phyloP scores from a whole-genome alignment of 257 asterid genomes.

The Solanum chmielewskii region DNA sequence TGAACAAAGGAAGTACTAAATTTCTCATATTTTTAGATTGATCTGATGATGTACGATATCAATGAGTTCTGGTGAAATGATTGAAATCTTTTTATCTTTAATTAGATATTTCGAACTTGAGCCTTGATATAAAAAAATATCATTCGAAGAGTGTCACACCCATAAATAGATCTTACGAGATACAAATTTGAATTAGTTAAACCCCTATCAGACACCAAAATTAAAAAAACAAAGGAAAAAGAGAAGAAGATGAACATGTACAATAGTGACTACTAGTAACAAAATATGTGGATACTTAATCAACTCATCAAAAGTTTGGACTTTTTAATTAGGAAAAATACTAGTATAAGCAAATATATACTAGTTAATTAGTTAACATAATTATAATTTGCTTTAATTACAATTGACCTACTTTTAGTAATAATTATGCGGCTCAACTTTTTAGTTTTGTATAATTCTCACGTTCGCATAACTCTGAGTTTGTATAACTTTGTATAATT shows the following conservation, averaged over 20 bases:
- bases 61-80: not conserved
- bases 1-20: rapidly evolving
- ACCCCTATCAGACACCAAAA: too few species aligned
- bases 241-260: not conserved
- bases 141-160: not conserved
- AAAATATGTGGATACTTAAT: not conserved
- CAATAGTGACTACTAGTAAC: not conserved
- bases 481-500: too few species aligned
- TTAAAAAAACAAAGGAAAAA: too few species aligned
- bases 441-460: too few species aligned
- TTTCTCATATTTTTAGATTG: not conserved
- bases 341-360: too few species aligned
- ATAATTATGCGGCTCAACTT: too few species aligned
- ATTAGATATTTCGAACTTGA: not conserved
- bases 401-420: too few species aligned
- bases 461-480: too few species aligned
- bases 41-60: not conserved
- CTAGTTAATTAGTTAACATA: too few species aligned
- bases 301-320: not conserved
- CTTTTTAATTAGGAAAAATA: too few species aligned
- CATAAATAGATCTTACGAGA: rapidly evolving
- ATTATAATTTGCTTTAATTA: too few species aligned
- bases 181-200: not conserved
- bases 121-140: not conserved
- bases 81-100: not conserved